phyloP scores from a whole-genome alignment of 2,329 filamentous ascomycete species.

The Penicillium decumbens region DNA sequence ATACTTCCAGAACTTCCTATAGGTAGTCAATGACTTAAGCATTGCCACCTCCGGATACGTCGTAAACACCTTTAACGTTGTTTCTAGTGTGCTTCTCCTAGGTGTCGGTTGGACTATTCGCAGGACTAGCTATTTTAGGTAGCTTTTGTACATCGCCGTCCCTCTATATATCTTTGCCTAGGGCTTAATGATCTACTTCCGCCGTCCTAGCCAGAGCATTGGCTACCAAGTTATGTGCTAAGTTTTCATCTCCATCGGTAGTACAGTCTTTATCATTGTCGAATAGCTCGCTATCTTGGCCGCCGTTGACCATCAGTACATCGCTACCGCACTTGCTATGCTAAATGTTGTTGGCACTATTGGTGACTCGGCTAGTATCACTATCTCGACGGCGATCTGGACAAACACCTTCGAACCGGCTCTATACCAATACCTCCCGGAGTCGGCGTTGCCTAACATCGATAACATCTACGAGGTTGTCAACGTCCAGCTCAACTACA shows the following conservation, averaged over 20 bases:
- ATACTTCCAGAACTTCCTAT: slow-evolving; percentile 26
- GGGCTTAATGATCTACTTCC: slow-evolving; percentile 56
- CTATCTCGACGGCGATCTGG: slow-evolving; percentile 60
- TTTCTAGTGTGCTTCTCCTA: slow-evolving; percentile 54
- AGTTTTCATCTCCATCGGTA: slow-evolving; percentile 54
- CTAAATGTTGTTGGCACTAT: slow-evolving; percentile 54
- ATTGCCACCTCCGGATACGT: slow-evolving; percentile 35
- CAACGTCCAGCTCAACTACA: slow-evolving; percentile 12
- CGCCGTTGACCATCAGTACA: slow-evolving; percentile 52
- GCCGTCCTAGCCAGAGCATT: slow-evolving; percentile 44
- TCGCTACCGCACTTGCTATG: slow-evolving; percentile 54
- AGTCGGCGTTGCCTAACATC: slow-evolving; percentile 5
- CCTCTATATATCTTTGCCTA: slow-evolving; percentile 52
- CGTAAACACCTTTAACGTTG: slow-evolving; percentile 51
- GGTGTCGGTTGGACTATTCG: slow-evolving; percentile 51
- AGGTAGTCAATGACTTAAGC: slow-evolving; percentile 30
- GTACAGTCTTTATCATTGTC: slow-evolving; percentile 50
- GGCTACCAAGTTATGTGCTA: slow-evolving; percentile 57
- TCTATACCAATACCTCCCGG: slow-evolving; percentile 27
- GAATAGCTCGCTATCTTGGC: slow-evolving; percentile 55
- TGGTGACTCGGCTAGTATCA: slow-evolving; percentile 52
- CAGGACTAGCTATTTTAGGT: slow-evolving; percentile 53
- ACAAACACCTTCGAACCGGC: slow-evolving; percentile 51
- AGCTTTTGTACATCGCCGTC: slow-evolving; percentile 50
- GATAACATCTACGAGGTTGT: slow-evolving; percentile 18